Conservation (phyloP, 1,284 basidiomycete genomes). For the Melampsora larici-populina region DNA sequence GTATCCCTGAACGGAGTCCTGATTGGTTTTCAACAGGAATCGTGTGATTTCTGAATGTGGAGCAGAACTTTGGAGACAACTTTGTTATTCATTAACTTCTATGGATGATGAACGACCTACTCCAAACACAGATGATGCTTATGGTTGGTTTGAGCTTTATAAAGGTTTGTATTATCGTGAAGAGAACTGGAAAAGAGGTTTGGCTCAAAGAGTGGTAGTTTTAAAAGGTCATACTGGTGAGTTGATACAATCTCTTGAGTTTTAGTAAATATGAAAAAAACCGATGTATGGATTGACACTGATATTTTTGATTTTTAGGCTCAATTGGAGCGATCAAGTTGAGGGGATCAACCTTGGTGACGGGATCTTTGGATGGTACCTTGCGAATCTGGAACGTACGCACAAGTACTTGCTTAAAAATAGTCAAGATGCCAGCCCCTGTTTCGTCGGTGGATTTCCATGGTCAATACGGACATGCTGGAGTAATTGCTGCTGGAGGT, state of each 20-base stretch:
- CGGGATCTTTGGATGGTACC: conserved; percentile 37
- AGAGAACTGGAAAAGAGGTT: conserved; percentile 64
- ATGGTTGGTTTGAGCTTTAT: conserved; percentile 61
- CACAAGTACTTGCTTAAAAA: conserved; percentile 30
- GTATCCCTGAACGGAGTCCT: not conserved
- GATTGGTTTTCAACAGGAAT: conserved; percentile 12
- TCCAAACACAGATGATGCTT: conserved; percentile 7
- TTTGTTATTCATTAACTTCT: conserved; percentile 28
- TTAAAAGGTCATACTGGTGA: conserved; percentile 40
- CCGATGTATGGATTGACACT: not conserved
- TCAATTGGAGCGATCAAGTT: conserved; percentile 40
- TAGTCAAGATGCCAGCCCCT: conserved; percentile 42
- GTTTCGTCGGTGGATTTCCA: conserved; percentile 36
- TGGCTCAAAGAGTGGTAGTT: conserved; percentile 34
- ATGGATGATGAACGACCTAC: conserved; percentile 33
- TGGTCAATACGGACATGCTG: conserved; percentile 34
- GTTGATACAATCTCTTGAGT: not conserved
- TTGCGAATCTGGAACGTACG: conserved; percentile 41
- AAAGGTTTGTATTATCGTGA: conserved; percentile 78
- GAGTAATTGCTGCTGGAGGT: conserved; percentile 41
- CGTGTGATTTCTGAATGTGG: conserved; percentile 21
- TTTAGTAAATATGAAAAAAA: not conserved
- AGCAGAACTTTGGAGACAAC: conserved; percentile 8
- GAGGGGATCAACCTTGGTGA: conserved; percentile 30
- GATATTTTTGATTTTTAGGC: conserved; percentile 11